These are phyloP conservation scores for Ligustrum vulgare DNA, from an alignment of 257 asterid species.

Conservation along the genomic window DNA sequence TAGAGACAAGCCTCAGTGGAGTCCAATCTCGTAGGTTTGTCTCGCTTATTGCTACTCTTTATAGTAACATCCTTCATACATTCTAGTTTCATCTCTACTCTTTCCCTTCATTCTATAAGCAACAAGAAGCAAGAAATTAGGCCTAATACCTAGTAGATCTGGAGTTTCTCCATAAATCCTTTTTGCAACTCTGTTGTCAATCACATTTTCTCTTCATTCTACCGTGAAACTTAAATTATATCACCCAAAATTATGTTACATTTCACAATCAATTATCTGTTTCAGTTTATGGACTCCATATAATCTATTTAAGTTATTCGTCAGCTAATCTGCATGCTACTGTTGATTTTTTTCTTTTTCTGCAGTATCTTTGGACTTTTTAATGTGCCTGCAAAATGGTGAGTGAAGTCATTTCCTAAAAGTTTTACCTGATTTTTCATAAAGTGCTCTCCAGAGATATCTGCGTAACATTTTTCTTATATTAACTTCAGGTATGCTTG, in stretches of 20 bases:
- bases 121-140: not conserved
- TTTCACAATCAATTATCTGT: constrained; percentile 10
- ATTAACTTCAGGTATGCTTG: constrained; percentile 63
- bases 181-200: not conserved
- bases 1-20: constrained; percentile 93
- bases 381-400: constrained; percentile 93
- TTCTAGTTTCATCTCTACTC: not conserved
- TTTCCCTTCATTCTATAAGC: constrained; percentile 8
- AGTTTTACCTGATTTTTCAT: constrained; percentile 17
- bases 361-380: constrained; percentile 95
- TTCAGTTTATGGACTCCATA: constrained; percentile 16
- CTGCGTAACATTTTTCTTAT: constrained; percentile 4
- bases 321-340: constrained; percentile 11
- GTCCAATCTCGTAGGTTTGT: constrained; percentile 83
- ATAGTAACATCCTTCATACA: not conserved
- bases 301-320: constrained; percentile 10
- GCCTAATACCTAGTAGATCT: not conserved
- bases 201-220: not conserved
- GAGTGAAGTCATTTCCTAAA: constrained; percentile 24
- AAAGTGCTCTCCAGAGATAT: constrained; percentile 13
- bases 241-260: not conserved
- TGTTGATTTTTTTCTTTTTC: constrained; percentile 10
- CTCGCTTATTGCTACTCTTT: constrained; percentile 18
- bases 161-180: not conserved
- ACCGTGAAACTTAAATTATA: not conserved